A percentile compares a stretch with the other conserved stretches of the same genome.
These are phyloP conservation scores for Podila horticola DNA, from an alignment of 192 early-diverging fungal species.

Conservation along the genomic window DNA sequence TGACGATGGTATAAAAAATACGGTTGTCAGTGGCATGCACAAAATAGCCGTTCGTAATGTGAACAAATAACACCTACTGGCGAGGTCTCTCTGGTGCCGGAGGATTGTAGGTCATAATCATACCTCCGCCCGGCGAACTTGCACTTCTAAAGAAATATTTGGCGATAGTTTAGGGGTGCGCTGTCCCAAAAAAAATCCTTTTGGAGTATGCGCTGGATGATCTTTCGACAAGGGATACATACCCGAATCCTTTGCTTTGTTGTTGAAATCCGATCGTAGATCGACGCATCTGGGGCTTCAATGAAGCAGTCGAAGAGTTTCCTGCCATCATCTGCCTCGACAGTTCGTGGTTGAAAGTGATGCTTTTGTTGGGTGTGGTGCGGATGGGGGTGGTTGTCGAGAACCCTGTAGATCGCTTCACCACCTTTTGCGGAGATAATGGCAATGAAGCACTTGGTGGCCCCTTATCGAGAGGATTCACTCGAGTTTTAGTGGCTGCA, in stretches of 20 bases:
- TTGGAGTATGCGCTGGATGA: too few relatives aligned
- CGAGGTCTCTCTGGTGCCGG: slow-evolving; percentile 12
- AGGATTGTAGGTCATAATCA: not conserved
- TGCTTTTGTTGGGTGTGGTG: not conserved
- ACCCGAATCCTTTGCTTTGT: not conserved
- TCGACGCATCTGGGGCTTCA: slow-evolving; percentile 4
- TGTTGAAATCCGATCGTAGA: not conserved
- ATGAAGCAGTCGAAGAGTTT: slow-evolving; percentile 5
- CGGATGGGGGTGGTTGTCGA: not conserved
- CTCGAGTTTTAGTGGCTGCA: slow-evolving; percentile 10
- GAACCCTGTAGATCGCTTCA: not conserved
- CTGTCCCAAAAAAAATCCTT: not conserved
- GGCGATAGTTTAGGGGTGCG: not conserved
- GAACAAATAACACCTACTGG: slow-evolving; percentile 13
- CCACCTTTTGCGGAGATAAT: not conserved
- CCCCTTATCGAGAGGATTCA: slow-evolving; percentile 1
- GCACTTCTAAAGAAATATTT: not conserved
- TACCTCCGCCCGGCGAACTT: not conserved
- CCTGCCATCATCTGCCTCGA: not conserved
- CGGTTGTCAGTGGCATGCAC: not conserved
- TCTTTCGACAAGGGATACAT: not conserved
- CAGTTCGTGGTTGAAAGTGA: not conserved
- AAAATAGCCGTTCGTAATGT: not conserved
- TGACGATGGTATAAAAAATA: not conserved
- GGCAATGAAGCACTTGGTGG: not conserved